These are phyloP conservation scores for Tephrocybe sp. DNA, from an alignment of 768 basidiomycete species.

Conservation along the genomic window DNA sequence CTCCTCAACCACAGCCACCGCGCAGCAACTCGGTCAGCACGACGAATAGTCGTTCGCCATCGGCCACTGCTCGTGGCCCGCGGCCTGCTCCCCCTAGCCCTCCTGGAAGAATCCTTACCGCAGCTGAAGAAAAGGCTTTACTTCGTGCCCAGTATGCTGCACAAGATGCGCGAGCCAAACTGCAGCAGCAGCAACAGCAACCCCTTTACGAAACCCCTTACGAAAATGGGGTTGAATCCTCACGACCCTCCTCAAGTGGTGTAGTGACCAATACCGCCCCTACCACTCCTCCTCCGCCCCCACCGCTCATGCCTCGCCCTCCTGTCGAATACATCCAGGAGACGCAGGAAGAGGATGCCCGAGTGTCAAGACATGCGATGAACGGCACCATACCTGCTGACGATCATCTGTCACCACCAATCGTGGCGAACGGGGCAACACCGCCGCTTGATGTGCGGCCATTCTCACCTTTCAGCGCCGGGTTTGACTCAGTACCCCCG, in stretches of 20 bases:
- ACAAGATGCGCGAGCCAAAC: constrained; percentile 37
- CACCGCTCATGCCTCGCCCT: constrained; percentile 75
- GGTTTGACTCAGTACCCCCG: constrained; percentile 31
- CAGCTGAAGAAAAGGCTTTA: constrained; percentile 79
- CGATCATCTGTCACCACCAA: constrained; percentile 19
- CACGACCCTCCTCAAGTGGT: constrained; percentile 15
- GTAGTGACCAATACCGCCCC: constrained; percentile 13
- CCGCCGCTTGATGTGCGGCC: constrained; percentile 38
- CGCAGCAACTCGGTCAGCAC: constrained; percentile 19
- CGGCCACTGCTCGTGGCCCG: constrained; percentile 18
- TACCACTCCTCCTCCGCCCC: constrained; percentile 44
- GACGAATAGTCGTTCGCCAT: constrained; percentile 16
- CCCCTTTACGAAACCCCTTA: constrained; percentile 11
- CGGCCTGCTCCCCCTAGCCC: constrained; percentile 36
- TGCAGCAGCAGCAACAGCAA: constrained; percentile 23
- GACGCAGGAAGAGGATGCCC: constrained; percentile 72
- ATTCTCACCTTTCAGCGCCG: constrained; percentile 47
- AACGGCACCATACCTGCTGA: constrained; percentile 27
- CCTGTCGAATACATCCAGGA: constrained; percentile 81
- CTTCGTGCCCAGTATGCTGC: constrained; percentile 63
- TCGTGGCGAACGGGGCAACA: constrained; percentile 3
- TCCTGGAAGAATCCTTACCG: constrained; percentile 46
- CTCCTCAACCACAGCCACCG: constrained; percentile 24
- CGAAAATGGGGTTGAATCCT: constrained; percentile 26
- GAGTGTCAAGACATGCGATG: constrained; percentile 43